These are phyloP conservation scores for Ophiostoma pallidulum DNA, from an alignment of 2,329 filamentous ascomycete species.

Conservation along the genomic window DNA sequence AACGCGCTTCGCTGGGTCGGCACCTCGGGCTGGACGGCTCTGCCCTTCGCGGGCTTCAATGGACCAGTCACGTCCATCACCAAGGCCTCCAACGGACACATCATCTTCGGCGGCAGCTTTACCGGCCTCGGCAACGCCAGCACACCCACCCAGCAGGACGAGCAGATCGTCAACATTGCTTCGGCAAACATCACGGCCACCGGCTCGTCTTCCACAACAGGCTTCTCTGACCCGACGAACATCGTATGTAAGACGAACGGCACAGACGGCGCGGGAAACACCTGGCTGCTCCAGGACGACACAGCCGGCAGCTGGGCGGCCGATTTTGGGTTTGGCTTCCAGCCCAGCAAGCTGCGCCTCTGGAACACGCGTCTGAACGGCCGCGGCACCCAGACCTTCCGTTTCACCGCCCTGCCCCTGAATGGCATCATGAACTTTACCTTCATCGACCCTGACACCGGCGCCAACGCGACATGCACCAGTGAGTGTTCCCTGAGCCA, in stretches of 20 bases:
- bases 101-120: constrained; percentile 87
- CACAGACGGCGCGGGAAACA: constrained; percentile 59
- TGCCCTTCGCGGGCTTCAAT: constrained; percentile 92
- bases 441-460: constrained; percentile 67
- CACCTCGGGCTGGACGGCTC: constrained; percentile 60
- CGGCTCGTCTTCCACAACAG: constrained; percentile 50
- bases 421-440: constrained; percentile 95
- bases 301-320: constrained; percentile 76
- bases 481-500: constrained; percentile 75
- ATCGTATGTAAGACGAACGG: constrained; percentile 71
- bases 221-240: constrained; percentile 66
- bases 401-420: constrained; percentile 75
- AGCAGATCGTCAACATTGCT: constrained; percentile 74
- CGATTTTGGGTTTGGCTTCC: constrained; percentile 71
- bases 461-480: constrained; percentile 63
- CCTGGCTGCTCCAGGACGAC: constrained; percentile 73
- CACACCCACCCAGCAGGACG: constrained; percentile 54
- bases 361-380: constrained; percentile 81
- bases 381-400: constrained; percentile 79
- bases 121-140: constrained; percentile 77
- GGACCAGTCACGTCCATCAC: constrained; percentile 80
- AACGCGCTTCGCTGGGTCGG: constrained; percentile 81
- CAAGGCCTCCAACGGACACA: constrained; percentile 69
- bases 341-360: constrained; percentile 76
- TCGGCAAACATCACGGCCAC: constrained; percentile 64